Base-by-base conservation (phyloP, 2,329 filamentous ascomycete genomes). In the Ophiosphaerella narmari region DNA sequence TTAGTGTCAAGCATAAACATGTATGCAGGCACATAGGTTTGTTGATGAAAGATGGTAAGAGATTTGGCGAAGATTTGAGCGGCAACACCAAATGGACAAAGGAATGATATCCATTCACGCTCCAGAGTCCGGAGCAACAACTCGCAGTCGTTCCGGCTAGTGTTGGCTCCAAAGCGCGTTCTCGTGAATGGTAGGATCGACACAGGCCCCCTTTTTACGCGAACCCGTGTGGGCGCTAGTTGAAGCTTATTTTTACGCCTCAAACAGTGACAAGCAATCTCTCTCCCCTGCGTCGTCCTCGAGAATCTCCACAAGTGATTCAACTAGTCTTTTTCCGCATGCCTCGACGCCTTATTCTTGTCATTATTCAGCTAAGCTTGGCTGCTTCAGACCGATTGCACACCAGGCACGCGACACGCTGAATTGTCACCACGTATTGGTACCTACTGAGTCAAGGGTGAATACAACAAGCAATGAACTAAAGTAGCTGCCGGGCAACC, bases 201-300 rank as follows among this genome's bases (percentile, higher is more conserved):
- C 52, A 55, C 47, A 51, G 42, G 50, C 47, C 47, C 47, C 54
- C 50, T 50, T 52, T 57, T 47, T 39, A n/a, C 26, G 33, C 23
- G 24, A 21, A 13, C 7, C 41, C 36, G 47, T 36, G 29, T 26
- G 41, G 44, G 40, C 43, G 37, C 35, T 49, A 49, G 36, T 33
- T 1, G 43, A 57, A 57, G 56, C 56, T 59, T 59, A 48, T 59
- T 46, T 59, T 12, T 33, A 54, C 56, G 49, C 48, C 50, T 37
- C 52, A 49, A 42, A 36, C 40, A 29, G 11, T 8, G 6, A 21
- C 45, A 34, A 21, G 16, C 29, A 42, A 23, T 18, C 42, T 23
- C 29, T 31, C 24, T 21, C 32, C 33, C 14, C 21, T 29, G 7
- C 14, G 21, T 16, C 32, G 26, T 6, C 41, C 29, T 23, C 21